Percentiles rank a stretch among this genome's conserved stretches.
Evolutionary conservation across 1,284 basidiomycete genomes (phyloP).

Genomic region (Tylopilus orsonianus): DNA sequence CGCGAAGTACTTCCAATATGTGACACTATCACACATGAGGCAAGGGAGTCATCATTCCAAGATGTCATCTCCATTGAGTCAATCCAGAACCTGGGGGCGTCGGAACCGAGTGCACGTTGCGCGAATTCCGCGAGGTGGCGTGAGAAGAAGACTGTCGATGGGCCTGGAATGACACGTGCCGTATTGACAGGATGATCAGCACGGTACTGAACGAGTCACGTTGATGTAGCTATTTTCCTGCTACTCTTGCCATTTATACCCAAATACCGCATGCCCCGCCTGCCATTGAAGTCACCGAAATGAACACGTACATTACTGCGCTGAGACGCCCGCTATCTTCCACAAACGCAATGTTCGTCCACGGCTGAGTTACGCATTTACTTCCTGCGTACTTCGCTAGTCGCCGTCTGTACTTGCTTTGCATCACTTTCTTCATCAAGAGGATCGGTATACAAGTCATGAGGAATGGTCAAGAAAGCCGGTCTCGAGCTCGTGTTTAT

Average conservation of each 20-base stretch:
- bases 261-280: not conserved
- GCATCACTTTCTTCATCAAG: no score
- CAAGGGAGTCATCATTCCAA: no score
- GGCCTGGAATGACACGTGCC: no score
- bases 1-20: no score
- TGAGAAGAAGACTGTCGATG: no score
- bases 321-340: not conserved
- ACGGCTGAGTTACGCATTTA: not conserved
- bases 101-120: no score
- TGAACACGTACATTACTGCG: not conserved
- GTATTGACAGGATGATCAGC: no score
- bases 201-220: not conserved
- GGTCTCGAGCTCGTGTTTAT: not conserved
- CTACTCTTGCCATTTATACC: not conserved
- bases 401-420: not conserved
- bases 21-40: no score
- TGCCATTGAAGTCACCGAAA: not conserved
- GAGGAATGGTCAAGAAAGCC: not conserved
- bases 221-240: slow-evolving; percentile 6
- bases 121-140: no score
- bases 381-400: slow-evolving; percentile 1
- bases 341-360: not conserved
- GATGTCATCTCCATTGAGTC: no score
- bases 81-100: no score
- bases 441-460: not conserved